phyloP scores from a whole-genome alignment of 192 early-diverging fungal species.

The Haplosporangium gracile region DNA sequence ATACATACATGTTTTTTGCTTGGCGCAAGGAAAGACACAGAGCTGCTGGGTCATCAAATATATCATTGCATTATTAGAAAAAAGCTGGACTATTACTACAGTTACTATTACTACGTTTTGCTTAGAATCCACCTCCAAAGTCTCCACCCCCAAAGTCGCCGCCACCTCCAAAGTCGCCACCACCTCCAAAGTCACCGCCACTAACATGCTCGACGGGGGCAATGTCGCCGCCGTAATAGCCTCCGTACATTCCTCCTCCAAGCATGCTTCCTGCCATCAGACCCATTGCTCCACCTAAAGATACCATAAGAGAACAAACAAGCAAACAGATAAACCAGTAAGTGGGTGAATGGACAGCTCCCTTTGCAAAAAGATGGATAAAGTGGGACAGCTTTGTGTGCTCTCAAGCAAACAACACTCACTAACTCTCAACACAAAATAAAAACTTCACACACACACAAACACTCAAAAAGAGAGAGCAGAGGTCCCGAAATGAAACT shows the following conservation, averaged over 20 bases:
- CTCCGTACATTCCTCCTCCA: constrained; percentile 21
- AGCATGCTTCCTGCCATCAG: constrained; percentile 37
- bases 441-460: background rate
- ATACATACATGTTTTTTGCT: background rate
- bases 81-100: background rate
- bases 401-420: background rate
- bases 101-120: background rate
- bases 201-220: constrained; percentile 5
- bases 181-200: constrained; percentile 19
- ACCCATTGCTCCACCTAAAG: constrained; percentile 46
- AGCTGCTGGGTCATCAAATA: background rate
- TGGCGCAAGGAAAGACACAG: background rate
- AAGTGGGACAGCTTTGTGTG: background rate
- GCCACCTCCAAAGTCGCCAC: constrained; percentile 23
- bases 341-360: background rate
- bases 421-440: background rate
- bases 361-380: background rate
- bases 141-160: constrained; percentile 38
- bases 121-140: constrained; percentile 13
- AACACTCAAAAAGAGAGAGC: background rate
- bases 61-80: constrained; percentile 2
- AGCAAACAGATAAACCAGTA: background rate
- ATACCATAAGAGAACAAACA: background rate
- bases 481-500: background rate
- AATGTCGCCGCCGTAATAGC: constrained; percentile 18